Base-by-base conservation (phyloP, 2,329 filamentous ascomycete species). In the Paecilomyces dactylethromorphus region DNA sequence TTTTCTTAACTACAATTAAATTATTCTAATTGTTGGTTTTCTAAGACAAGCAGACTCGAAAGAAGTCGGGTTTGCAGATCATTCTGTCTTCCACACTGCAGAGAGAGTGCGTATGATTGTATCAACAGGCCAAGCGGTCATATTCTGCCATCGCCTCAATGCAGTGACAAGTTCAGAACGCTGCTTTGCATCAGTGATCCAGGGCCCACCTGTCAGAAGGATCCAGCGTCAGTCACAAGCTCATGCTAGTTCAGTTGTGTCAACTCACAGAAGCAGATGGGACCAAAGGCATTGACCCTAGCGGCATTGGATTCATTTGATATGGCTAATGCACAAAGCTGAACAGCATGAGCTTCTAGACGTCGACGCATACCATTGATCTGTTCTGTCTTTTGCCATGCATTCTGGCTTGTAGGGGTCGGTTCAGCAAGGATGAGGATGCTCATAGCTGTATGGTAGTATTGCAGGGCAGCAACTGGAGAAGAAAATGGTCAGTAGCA, bases 201-300 rank as follows among this genome's bases (percentile, higher is more conserved):
- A 52, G 11, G 13, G 3, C 3, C 50, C 50, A 21, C 50, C 50
- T 52, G 26, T 21, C 10, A 52, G 12, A 24, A 24, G 18, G 12
- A 52, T 13, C 8, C 10, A n/a, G 15, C 8, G 3, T 45, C 18
- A 45, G 35, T 15, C 18, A 15, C 35, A n/a, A 4, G 15, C n/a
- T 21, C 15, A n/a, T 18, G 35, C 32, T 33, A 18, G 15, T 18
- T 45, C 8, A 7, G 7, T 29, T 21, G 50, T 24, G 50, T 18
- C 7, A 12, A 68, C 74, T 66, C 63, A 79, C 79, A 80, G 56
- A 76, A 81, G 1, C 75, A 69, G 29, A 81, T 79, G 13, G 79
- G 79, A 0, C 79, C 79, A 62, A 81, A 81, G 2, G 77, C 70
- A 59, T 82, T 81, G 3, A 82, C 76, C 4, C 79, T 66, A 1